Percentiles rank a stretch among this genome's conserved stretches.
Conservation (phyloP, 2,329 filamentous ascomycete genomes). For the Cephalotrichum gorgonifer region DNA sequence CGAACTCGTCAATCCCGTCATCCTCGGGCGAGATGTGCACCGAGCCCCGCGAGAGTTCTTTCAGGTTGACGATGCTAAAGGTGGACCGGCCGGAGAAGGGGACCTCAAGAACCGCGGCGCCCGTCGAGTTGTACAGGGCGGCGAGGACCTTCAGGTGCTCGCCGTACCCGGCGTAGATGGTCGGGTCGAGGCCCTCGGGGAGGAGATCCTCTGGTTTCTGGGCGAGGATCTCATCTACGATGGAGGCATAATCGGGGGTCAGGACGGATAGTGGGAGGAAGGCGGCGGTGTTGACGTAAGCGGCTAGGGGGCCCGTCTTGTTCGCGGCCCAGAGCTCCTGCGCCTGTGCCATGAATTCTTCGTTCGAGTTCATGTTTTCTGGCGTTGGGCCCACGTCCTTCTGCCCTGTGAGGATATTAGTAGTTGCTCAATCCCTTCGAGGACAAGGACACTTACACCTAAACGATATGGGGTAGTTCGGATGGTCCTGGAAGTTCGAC, state of each 20-base stretch:
- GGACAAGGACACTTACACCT: slow-evolving; percentile 6
- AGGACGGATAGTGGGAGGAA: slow-evolving; percentile 12
- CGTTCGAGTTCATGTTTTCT: neutral
- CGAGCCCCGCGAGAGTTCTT: slow-evolving; percentile 39
- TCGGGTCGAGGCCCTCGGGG: slow-evolving; percentile 6
- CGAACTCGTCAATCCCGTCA: slow-evolving; percentile 14
- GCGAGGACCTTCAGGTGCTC: slow-evolving; percentile 11
- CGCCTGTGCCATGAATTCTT: neutral
- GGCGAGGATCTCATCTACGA: slow-evolving; percentile 10
- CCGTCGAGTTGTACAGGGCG: slow-evolving; percentile 8
- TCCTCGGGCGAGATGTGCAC: slow-evolving; percentile 37
- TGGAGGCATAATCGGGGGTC: slow-evolving; percentile 10
- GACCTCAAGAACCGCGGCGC: slow-evolving; percentile 15
- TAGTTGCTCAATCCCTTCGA: slow-evolving; percentile 2
- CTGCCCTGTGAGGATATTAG: neutral
- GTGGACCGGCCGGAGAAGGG: slow-evolving; percentile 8
- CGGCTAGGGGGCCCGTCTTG: slow-evolving; percentile 10
- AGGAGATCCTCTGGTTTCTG: slow-evolving; percentile 16
- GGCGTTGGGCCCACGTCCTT: slow-evolving; percentile 3
- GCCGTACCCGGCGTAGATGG: slow-evolving; percentile 11
- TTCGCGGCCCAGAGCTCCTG: neutral
- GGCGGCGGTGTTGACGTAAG: slow-evolving; percentile 9
- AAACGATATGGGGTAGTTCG: slow-evolving; percentile 13
- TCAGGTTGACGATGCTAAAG: slow-evolving; percentile 11
- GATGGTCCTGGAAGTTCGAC: slow-evolving; percentile 44